phyloP scores from a whole-genome alignment of 352 stramenopile genomes.

The Phytophthora ramorum region DNA sequence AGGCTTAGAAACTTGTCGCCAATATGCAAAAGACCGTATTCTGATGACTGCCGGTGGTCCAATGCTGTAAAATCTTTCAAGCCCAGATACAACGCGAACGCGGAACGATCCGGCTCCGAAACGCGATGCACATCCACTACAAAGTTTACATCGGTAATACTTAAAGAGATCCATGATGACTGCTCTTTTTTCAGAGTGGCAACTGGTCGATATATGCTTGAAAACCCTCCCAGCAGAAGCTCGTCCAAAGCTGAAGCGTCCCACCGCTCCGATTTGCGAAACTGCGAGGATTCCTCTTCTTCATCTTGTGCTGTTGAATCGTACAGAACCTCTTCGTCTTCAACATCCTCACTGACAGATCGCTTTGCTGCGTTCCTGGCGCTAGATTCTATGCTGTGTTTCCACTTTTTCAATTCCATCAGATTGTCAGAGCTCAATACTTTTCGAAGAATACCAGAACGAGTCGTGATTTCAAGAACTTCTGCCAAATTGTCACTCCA shows the following conservation, averaged over 20 bases:
- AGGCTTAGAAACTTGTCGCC: slow-evolving; percentile 86
- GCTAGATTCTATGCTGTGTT: slow-evolving; percentile 67
- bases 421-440: slow-evolving; percentile 70
- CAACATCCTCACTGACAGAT: slow-evolving; percentile 26
- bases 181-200: slow-evolving; percentile 57
- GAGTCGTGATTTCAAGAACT: slow-evolving; percentile 70
- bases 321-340: slow-evolving; percentile 47
- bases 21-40: slow-evolving; percentile 80
- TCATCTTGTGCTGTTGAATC: slow-evolving; percentile 32
- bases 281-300: slow-evolving; percentile 16
- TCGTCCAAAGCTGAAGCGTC: slow-evolving; percentile 48
- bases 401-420: slow-evolving; percentile 77
- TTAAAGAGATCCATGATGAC: slow-evolving; percentile 80
- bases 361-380: slow-evolving; percentile 49
- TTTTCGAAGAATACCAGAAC: slow-evolving; percentile 54
- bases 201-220: slow-evolving; percentile 65
- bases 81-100: slow-evolving; percentile 66
- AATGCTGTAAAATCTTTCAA: slow-evolving; percentile 66
- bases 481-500: slow-evolving; percentile 40
- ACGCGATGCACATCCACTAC: slow-evolving; percentile 72
- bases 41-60: slow-evolving; percentile 76
- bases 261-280: slow-evolving; percentile 23
- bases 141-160: slow-evolving; percentile 64
- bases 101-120: slow-evolving; percentile 62
- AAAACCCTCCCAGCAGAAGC: slow-evolving; percentile 75